phyloP scores from a whole-genome alignment of 2,329 filamentous ascomycete genomes.

The Colletotrichum sojae region DNA sequence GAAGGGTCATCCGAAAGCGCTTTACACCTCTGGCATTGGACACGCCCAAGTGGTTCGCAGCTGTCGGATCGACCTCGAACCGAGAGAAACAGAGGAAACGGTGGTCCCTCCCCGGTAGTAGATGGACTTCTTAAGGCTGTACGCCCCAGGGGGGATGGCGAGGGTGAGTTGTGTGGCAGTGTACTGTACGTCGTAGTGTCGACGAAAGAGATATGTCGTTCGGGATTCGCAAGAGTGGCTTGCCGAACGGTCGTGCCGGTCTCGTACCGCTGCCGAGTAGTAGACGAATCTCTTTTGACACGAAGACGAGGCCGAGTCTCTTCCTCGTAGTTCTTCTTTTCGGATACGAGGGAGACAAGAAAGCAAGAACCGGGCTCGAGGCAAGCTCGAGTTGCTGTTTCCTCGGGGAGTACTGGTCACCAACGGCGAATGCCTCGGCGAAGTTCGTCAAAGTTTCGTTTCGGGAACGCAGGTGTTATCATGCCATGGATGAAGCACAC shows the following conservation, averaged over 20 bases:
- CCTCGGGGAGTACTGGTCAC: slow-evolving; percentile 23
- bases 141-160: slow-evolving; percentile 14
- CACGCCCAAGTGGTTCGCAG: slow-evolving; percentile 42
- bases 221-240: slow-evolving; percentile 9
- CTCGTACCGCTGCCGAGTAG: slow-evolving; percentile 3
- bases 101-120: slow-evolving; percentile 13
- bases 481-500: slow-evolving; percentile 39
- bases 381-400: slow-evolving; percentile 44
- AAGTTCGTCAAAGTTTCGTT: slow-evolving; percentile 42
- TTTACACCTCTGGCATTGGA: slow-evolving; percentile 44
- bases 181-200: slow-evolving; percentile 19
- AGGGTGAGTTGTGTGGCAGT: slow-evolving; percentile 13
- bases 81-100: slow-evolving; percentile 42
- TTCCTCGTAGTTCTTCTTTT: too few relatives aligned
- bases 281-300: slow-evolving; percentile 8
- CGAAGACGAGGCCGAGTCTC: too few relatives aligned
- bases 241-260: slow-evolving; percentile 32
- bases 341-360: too few relatives aligned
- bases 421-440: slow-evolving; percentile 13
- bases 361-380: slow-evolving; percentile 13
- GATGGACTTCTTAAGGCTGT: slow-evolving; percentile 29
- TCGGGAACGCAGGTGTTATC: slow-evolving; percentile 40
- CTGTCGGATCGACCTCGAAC: slow-evolving; percentile 43
- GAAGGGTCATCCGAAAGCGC: slow-evolving; percentile 43
- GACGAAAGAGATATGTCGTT: slow-evolving; percentile 22